Conservation (phyloP, 176 grass and related monocot genomes). For the Ampelocalamus luodianensis region DNA sequence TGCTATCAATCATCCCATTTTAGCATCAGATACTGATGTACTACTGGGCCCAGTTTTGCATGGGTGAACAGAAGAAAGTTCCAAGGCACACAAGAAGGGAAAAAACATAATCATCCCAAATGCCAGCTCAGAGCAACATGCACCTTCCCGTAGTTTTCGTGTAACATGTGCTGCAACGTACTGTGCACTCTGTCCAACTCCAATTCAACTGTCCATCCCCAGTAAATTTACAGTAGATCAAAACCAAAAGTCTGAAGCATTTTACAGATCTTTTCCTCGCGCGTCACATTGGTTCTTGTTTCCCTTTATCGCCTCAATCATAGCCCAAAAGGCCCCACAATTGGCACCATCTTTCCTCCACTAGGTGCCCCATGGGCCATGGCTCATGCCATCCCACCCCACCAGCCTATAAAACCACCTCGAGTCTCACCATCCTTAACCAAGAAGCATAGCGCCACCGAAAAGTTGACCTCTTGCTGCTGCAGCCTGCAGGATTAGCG, state of each 20-base stretch:
- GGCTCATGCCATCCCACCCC: background rate
- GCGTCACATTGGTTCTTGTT: background rate
- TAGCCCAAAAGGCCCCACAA: background rate
- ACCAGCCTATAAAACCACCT: slow-evolving; percentile 45
- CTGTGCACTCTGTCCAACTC: no score
- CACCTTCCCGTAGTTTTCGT: background rate
- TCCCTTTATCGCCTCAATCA: slow-evolving; percentile 34
- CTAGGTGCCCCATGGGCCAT: slow-evolving; percentile 31
- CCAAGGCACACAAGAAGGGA: background rate
- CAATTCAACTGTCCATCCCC: background rate
- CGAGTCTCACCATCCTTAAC: slow-evolving; percentile 35
- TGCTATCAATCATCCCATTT: background rate
- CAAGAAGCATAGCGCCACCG: background rate
- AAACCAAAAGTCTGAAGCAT: background rate
- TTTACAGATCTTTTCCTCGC: background rate
- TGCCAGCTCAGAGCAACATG: slow-evolving; percentile 7
- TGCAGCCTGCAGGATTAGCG: background rate
- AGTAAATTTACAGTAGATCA: background rate
- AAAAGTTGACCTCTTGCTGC: background rate
- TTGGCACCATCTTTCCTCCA: slow-evolving; percentile 25
- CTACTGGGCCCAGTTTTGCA: background rate
- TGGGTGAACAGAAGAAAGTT: slow-evolving; percentile 7
- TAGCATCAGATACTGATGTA: background rate
- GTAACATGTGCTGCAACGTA: background rate
- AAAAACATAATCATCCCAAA: background rate